Base-by-base conservation (phyloP, 2,329 filamentous ascomycete species). In the Fusarium falciforme region DNA sequence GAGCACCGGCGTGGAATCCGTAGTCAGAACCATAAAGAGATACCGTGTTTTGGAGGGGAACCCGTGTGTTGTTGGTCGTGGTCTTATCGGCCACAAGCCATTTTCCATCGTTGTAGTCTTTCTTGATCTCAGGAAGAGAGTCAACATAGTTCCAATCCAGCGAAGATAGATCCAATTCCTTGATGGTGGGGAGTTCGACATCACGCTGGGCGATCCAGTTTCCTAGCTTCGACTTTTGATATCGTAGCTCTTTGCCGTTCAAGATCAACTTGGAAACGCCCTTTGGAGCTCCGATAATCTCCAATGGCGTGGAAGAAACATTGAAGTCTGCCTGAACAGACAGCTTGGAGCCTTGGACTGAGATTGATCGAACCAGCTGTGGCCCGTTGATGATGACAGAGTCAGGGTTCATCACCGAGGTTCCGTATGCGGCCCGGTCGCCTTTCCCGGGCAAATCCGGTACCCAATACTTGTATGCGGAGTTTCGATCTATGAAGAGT, bases 261-360 rank as follows among this genome's bases (percentile, higher is more conserved):
- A 86, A 71, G 2, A 80, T 72, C 6, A 91, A 77, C 0, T 80
- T 82, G 2, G 87, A 86, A 2, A 89, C 83, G 1, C 78, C 80
- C 1, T 83, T 79, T 0, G 90, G 87, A 0, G 89, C 91, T 5
- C 92, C 91, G 35, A 94, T 89, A 25, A 96, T 85, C 72, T 95
- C 92, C 16, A 96, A 81, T 0, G 88, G 77, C 0, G 91, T 91
- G 0, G 93, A 94, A 1, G 86, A 52, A 11, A 52, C 81, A 75
- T 96, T 95, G 71, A 95, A 86, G 76, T 96, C 93, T 4, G 92
- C 93, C 5, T 88, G 89, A 4, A 96, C 80, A 14, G 88, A 85
- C 6, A 96, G 84, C 1, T 87, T 86, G n/a, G 83, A 84, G 2
- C 87, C 89, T 6, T 87, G 76, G 1, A 92, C 80, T 4, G 86